Evolutionary conservation across 371 early-diverging fungal species (phyloP), one percentile per base, ranked within the genome.

Genomic region (Conidiobolus incongruus): DNA sequence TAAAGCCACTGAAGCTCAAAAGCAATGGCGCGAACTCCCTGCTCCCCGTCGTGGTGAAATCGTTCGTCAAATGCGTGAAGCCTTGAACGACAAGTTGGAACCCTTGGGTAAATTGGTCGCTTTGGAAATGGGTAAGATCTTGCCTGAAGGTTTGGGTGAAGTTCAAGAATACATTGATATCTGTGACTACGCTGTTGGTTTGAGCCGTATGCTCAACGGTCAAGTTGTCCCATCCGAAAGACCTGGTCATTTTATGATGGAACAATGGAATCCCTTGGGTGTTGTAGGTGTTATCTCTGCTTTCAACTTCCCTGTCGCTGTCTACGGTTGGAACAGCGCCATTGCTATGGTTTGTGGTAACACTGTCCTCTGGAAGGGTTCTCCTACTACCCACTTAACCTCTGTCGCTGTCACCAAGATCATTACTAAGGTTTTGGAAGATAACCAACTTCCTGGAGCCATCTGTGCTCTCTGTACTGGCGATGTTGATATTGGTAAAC

Each of bases 151-250:
- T 28, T 61, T 87, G 28, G 94, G 95, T 23, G 95, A 94, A 58
- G 86, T 94, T n/a, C 93, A 93, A 55, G 95, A 95, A 60, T 92
- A 89, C 58, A 73, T 95, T 48, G 95, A 95, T 56, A 76, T 95
- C 43, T 70, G 78, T 35, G 95, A 95, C 57, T 91, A 77, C 46
- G 92, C 95, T 6, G 64, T 89, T 2, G 95, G 95, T 16, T 60
- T 95, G 19, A 72, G 78, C 34, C 72, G 94, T n/a, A 71, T 72
- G 57, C 51, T 95, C 44, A 75, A 75, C 55, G 95, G 95, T 1
- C 34, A 75, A 29, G 77, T 93, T 20, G 73, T 95, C 39, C 95
- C 95, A 10, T 77, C 78, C 38, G 95, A 95, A 56, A 52, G 66
- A 11, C 83, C 89, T 13, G 91, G 89, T 10, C 95, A 95, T 58